Conservation (phyloP, 495 filamentous ascomycete species). For the Cercophora sp. region DNA sequence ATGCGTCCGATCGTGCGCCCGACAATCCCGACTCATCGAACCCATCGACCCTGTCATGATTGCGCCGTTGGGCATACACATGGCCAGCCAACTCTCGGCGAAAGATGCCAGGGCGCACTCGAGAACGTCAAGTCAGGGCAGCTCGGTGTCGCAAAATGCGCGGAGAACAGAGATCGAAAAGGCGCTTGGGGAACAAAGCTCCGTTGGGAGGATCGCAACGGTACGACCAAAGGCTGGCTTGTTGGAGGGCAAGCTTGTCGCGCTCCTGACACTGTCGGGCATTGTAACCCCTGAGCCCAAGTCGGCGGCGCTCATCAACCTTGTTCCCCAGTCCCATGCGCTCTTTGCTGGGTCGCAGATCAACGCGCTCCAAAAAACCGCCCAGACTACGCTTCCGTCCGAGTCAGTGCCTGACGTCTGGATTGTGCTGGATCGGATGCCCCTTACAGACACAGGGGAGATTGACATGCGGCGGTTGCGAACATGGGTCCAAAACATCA, state of each 20-base stretch:
- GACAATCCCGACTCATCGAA: slow-evolving; percentile 15
- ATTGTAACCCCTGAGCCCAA: slow-evolving; percentile 19
- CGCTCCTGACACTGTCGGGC: slow-evolving; percentile 36
- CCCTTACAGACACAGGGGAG: slow-evolving; percentile 34
- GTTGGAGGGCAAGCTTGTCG: slow-evolving; percentile 43
- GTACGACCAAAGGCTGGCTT: slow-evolving; percentile 44
- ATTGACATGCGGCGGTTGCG: slow-evolving; percentile 40
- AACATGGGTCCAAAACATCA: slow-evolving; percentile 48
- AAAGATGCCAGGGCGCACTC: slow-evolving; percentile 11
- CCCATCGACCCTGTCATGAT: slow-evolving; percentile 18
- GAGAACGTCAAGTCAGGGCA: slow-evolving; percentile 20
- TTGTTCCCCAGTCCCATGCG: slow-evolving; percentile 35
- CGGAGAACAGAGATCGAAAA: slow-evolving; percentile 27
- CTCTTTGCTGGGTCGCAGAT: slow-evolving; percentile 36
- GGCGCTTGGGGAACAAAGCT: slow-evolving; percentile 20
- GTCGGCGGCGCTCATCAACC: slow-evolving; percentile 29
- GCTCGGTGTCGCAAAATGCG: slow-evolving; percentile 13
- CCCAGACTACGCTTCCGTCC: slow-evolving; percentile 24
- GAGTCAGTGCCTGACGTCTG: slow-evolving; percentile 36
- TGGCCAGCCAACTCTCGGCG: slow-evolving; percentile 16
- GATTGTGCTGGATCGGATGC: slow-evolving; percentile 44
- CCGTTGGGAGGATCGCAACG: slow-evolving; percentile 35
- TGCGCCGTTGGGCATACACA: slow-evolving; percentile 19
- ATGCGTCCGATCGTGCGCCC: slow-evolving; percentile 25
- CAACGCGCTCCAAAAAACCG: slow-evolving; percentile 27